phyloP scores from a whole-genome alignment of 208 protist genomes.

The Trypanosoma avium region DNA sequence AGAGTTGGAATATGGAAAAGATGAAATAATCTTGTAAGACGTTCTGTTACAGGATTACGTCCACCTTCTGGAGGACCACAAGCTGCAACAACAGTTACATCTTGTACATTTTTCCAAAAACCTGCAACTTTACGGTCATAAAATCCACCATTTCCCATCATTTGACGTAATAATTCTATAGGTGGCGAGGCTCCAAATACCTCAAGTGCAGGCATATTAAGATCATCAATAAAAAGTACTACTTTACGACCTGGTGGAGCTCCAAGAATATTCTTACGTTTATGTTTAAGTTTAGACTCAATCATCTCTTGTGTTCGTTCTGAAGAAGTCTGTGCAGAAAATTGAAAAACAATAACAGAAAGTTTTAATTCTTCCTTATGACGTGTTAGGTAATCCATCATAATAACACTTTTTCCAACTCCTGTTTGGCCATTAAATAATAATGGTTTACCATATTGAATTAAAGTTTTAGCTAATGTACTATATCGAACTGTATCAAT shows the following conservation, averaged over 20 bases:
- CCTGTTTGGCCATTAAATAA: slow-evolving; percentile 96
- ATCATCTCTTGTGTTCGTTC: slow-evolving; percentile 96
- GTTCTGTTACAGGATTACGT: slow-evolving; percentile 92
- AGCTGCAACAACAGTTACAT: slow-evolving; percentile 94
- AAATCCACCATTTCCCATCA: slow-evolving; percentile 96
- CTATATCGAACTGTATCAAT: slow-evolving; percentile 96
- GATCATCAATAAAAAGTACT: slow-evolving; percentile 97
- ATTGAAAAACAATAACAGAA: slow-evolving; percentile 90
- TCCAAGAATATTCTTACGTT: slow-evolving; percentile 95
- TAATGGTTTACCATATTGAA: slow-evolving; percentile 85
- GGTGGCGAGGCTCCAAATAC: slow-evolving; percentile 96
- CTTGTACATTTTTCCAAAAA: slow-evolving; percentile 95
- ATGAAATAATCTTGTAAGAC: slow-evolving; percentile 95
- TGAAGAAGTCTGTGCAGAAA: slow-evolving; percentile 96
- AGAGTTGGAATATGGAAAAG: slow-evolving; percentile 93
- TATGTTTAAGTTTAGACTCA: slow-evolving; percentile 96
- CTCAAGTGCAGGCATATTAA: slow-evolving; percentile 98
- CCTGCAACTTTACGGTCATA: slow-evolving; percentile 95
- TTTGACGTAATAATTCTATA: slow-evolving; percentile 97
- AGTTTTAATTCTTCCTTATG: slow-evolving; percentile 82
- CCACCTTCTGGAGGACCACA: slow-evolving; percentile 96
- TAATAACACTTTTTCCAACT: slow-evolving; percentile 95
- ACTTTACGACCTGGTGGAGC: slow-evolving; percentile 92
- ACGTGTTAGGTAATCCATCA: slow-evolving; percentile 78
- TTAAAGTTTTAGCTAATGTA: slow-evolving; percentile 88